Percentiles rank a stretch among this genome's conserved stretches.
Conservation (phyloP, 2,329 filamentous ascomycete species). For the Alternaria gaisen region DNA sequence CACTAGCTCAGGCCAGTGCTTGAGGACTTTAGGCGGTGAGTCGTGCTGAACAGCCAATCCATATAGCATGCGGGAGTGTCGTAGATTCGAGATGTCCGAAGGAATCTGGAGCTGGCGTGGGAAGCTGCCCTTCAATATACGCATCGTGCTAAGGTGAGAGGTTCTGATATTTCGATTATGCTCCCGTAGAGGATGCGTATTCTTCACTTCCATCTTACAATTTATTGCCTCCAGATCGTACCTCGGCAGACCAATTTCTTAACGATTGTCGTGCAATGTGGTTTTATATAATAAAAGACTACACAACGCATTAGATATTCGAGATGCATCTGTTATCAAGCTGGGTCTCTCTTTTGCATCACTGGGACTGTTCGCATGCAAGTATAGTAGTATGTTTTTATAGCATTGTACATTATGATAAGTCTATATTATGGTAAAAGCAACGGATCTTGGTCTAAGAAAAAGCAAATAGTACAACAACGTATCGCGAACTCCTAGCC, state of each 20-base stretch:
- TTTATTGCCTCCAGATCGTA: too few species aligned
- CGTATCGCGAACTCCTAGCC: constrained; percentile 9
- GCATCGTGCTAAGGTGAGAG: background rate
- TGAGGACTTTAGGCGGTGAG: background rate
- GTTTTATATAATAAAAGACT: too few species aligned
- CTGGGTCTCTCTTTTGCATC: too few species aligned
- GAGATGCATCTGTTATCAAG: too few species aligned
- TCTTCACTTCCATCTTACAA: too few species aligned
- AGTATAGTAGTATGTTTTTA: background rate
- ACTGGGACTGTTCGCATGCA: too few species aligned
- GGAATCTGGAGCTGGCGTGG: background rate
- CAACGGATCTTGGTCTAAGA: background rate
- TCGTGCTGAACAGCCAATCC: background rate
- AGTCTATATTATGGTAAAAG: background rate
- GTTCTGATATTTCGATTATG: too few species aligned
- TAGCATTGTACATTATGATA: background rate
- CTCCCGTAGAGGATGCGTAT: too few species aligned
- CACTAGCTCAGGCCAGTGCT: background rate
- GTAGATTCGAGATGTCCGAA: background rate
- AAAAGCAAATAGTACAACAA: background rate
- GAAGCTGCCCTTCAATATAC: background rate
- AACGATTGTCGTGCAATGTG: too few species aligned
- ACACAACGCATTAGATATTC: too few species aligned
- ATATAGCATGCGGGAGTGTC: background rate
- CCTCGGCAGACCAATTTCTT: too few species aligned